Base-by-base conservation (phyloP, 495 filamentous ascomycete genomes). In the Aspergillus sclerotioniger region DNA sequence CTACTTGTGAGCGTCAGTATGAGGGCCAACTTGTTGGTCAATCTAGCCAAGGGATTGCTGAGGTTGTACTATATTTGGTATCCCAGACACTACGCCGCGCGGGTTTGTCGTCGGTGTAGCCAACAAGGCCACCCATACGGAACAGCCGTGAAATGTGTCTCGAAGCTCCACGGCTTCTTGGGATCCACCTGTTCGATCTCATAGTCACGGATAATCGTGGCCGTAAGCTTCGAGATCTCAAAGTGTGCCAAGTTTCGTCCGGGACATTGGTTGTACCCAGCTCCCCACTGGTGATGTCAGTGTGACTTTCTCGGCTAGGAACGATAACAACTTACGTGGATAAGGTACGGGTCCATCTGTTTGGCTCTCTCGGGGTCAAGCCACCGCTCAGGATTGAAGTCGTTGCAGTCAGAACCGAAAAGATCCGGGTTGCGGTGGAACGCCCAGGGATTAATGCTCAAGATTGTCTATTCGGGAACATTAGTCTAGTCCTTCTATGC, bases 191-290 rank as follows among this genome's bases (percentile, higher is more conserved):
- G 69, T 43, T 69, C 56, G 47, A 81, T 66, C 3, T 76, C 68
- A 57, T 70, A 79, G 51, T 81, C 77, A 39, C 71, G 66, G 13
- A 77, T 53, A 10, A 80, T 20, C 0, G 71, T 77, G 3, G 74
- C 66, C 1, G 66, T 50, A 10, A 77, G 60, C 60, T 80, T 83
- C 19, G 52, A 66, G 17, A 83, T 53, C 58, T 83, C 74, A 13
- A 80, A 72, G 20, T 72, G 67, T 12, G 79, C 79, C n/a, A 80
- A 56, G 39, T 80, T 68, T 9, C 68, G 67, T 0, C 77, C 77
- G 0, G 74, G 76, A 45, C 77, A 82, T 20, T 62, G 57, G 33
- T 68, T 74, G 56, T 76, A 82, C 6, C 77, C 77, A 0, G 66
- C 63, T 16, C 73, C 75, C 61, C 71, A 81, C 72, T 77, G 45